Percentiles rank a stretch among this genome's conserved stretches.
phyloP scores from a whole-genome alignment of 805 yeast species.

The Yarrowia bubula region DNA sequence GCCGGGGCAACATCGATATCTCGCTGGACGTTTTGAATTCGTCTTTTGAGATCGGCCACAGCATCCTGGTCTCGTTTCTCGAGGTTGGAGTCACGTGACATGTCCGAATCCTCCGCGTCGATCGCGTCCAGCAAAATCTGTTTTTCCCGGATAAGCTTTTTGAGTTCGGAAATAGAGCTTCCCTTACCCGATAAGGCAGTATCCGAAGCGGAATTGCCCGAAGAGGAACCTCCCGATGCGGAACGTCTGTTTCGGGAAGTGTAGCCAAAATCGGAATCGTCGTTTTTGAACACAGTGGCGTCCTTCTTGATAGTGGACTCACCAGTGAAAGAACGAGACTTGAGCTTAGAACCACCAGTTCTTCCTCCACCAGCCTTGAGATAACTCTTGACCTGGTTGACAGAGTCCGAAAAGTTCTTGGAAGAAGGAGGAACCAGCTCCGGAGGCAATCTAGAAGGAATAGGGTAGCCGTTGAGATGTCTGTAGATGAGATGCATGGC shows the following conservation, averaged over 20 bases:
- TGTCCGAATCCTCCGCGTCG: constrained; percentile 56
- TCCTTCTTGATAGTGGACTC: constrained; percentile 42
- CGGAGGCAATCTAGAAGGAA: constrained; percentile 81
- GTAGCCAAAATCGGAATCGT: constrained; percentile 67
- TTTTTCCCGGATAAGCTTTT: constrained; percentile 68
- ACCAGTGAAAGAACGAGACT: constrained; percentile 38
- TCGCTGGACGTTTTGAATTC: constrained; percentile 50
- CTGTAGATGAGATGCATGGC: constrained; percentile 97
- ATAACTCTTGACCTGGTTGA: constrained; percentile 66
- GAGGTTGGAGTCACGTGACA: constrained; percentile 41
- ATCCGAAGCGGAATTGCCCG: not conserved
- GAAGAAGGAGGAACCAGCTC: constrained; percentile 87
- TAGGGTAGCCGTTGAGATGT: constrained; percentile 79
- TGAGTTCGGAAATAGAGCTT: constrained; percentile 51
- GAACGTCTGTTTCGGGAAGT: constrained; percentile 57
- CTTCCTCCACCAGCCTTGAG: constrained; percentile 42
- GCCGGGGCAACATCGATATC: constrained; percentile 37
- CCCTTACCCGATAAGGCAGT: constrained; percentile 9
- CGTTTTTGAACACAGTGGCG: constrained; percentile 64
- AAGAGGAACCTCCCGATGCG: too few species aligned
- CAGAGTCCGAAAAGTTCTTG: constrained; percentile 66
- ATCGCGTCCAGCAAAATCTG: constrained; percentile 66
- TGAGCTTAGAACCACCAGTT: constrained; percentile 36
- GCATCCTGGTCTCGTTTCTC: constrained; percentile 48
- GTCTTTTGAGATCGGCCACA: constrained; percentile 62